Percentiles rank a stretch among this genome's conserved stretches.
These are phyloP conservation scores for Cyberlindnera mississippiensis DNA, from an alignment of 805 yeast species.

Conservation along the genomic window DNA sequence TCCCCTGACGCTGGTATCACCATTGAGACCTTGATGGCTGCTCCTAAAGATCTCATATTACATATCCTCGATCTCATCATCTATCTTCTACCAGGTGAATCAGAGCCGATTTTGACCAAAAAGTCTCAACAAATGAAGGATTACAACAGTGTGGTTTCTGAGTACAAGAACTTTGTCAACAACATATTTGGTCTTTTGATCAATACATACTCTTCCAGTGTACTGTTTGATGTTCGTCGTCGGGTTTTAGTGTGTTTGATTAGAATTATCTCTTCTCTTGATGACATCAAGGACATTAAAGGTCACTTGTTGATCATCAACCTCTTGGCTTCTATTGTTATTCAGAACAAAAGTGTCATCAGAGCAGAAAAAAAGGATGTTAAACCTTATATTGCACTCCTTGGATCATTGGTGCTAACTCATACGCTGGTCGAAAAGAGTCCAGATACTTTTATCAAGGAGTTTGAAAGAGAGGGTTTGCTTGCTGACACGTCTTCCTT, in stretches of 20 bases:
- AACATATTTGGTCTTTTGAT: conserved; percentile 50
- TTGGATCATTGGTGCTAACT: conserved; percentile 49
- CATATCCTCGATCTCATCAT: conserved; percentile 53
- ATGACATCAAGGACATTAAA: conserved; percentile 30
- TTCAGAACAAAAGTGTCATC: conserved; percentile 43
- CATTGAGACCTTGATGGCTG: conserved; percentile 68
- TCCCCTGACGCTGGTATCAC: conserved; percentile 34
- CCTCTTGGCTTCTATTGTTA: conserved; percentile 55
- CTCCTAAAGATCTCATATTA: conserved; percentile 62
- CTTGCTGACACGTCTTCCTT: conserved; percentile 44
- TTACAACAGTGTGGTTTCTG: conserved; percentile 24
- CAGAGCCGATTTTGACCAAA: conserved; percentile 25
- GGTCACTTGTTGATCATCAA: conserved; percentile 39
- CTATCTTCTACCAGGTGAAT: conserved; percentile 50
- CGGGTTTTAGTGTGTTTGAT: conserved; percentile 50
- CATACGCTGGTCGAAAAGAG: conserved; percentile 40
- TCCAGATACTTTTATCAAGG: conserved; percentile 40
- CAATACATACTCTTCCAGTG: conserved; percentile 67
- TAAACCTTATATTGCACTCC: conserved; percentile 37
- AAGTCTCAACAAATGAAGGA: conserved; percentile 20
- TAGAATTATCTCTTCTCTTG: conserved; percentile 44
- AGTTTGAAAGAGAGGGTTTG: conserved; percentile 72
- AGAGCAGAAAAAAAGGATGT: conserved; percentile 19
- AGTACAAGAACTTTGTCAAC: conserved; percentile 36
- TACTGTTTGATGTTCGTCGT: conserved; percentile 61